These are phyloP conservation scores for Rubia balearica DNA, from an alignment of 305 asterid species.

Conservation along the genomic window DNA sequence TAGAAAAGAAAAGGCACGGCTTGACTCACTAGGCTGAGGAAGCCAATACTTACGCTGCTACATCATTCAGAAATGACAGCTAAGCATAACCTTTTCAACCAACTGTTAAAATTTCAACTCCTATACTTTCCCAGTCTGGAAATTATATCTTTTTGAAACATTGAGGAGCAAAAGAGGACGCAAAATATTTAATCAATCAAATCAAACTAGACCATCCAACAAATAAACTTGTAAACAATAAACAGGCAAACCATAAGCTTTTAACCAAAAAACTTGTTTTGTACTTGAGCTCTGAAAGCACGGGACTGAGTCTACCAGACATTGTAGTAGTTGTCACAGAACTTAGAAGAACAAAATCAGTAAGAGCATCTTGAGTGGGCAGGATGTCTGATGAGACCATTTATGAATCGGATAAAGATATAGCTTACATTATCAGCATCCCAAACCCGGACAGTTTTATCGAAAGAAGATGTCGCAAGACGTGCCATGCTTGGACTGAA, in stretches of 20 bases:
- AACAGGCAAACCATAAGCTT: not conserved
- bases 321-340: too few species aligned
- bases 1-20: not conserved
- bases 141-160: not conserved
- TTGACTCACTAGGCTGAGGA: not conserved
- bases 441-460: constrained; percentile 95
- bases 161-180: not conserved
- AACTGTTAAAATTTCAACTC: not conserved
- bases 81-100: not conserved
- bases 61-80: not conserved
- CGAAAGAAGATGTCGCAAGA: constrained; percentile 92
- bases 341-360: not conserved
- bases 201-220: not conserved
- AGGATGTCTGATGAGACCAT: not conserved
- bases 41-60: not conserved
- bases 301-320: not conserved
- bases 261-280: not conserved
- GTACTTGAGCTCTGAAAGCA: not conserved
- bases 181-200: not conserved
- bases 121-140: too few species aligned
- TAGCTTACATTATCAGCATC: constrained; percentile 78
- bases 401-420: not conserved
- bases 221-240: not conserved
- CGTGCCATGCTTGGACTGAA: constrained; percentile 97
- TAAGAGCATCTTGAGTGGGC: not conserved